A percentile compares a stretch with the other conserved stretches of the same genome.
Conservation (phyloP, 140 eudicot species). For the Senecio squalidus region DNA sequence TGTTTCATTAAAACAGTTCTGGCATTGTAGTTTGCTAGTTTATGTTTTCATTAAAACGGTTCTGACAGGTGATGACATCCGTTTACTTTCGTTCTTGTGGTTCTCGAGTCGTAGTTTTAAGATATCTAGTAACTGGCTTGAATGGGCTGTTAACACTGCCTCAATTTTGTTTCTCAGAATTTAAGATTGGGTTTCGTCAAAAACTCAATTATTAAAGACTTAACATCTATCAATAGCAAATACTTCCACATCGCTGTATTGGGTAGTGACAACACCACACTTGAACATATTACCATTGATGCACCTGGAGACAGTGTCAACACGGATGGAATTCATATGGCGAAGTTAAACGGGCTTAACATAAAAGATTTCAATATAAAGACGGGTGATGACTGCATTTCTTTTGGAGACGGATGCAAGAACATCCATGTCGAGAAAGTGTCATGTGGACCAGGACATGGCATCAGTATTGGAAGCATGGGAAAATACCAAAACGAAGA, state of each 20-base stretch:
- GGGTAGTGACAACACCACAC: constrained; percentile 36
- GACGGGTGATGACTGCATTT: constrained; percentile 81
- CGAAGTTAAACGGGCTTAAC: constrained; percentile 13
- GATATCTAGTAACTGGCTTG: too few species aligned
- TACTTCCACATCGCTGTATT: constrained; percentile 38
- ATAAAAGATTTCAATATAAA: constrained; percentile 31
- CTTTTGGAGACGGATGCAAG: constrained; percentile 53
- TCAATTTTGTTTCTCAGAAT: constrained; percentile 24
- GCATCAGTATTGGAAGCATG: constrained; percentile 66
- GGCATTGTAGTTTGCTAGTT: too few species aligned
- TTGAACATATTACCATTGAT: constrained; percentile 23
- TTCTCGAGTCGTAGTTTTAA: too few species aligned
- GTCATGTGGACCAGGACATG: constrained; percentile 81
- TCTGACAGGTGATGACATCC: too few species aligned
- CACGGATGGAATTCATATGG: constrained; percentile 68
- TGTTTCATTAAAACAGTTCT: background rate
- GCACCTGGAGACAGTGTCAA: constrained; percentile 46
- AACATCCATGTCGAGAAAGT: constrained; percentile 29
- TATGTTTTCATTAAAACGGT: too few species aligned
- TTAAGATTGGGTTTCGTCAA: constrained; percentile 34
- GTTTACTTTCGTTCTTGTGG: background rate
- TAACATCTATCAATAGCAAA: constrained; percentile 56
- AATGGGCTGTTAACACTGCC: too few species aligned
- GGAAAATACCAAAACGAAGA: constrained; percentile 39
- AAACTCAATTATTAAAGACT: constrained; percentile 25